Evolutionary conservation across 2,329 filamentous ascomycete species (phyloP), one percentile per base, ranked within the genome.

Genomic region (Pyrenophora graminea): DNA sequence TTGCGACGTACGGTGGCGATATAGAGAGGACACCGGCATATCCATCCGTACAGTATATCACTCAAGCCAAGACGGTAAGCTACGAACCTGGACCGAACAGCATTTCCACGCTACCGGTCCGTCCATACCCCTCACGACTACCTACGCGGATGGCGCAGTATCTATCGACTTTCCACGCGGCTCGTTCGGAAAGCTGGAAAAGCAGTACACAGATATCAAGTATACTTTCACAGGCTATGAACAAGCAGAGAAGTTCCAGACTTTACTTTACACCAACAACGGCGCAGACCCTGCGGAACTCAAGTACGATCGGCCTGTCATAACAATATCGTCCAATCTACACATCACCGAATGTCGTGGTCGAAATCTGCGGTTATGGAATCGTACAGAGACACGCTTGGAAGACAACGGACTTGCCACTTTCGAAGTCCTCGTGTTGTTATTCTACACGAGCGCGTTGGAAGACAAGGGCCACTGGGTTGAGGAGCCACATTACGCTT

Each of bases 221-320:
- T 71, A 70, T 43, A 65, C 59, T 1, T 63, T 68, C 42, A 15
- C 43, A 3, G 47, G 56, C 7, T 48, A 39, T 3, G 59, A 56
- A 19, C 44, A 58, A 3, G 59, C 57, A 4, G 27, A 42, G 8
- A 61, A 56, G n/a, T 53, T 71, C 12, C 68, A 70, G 43, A 70
- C 65, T 8, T 45, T 71, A 9, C 55, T 71, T 3, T 71, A 71
- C 42, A 69, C 67, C n/a, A 69, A 68, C 48, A 67, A 70, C 40
- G 62, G 59, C 19, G 56, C 55, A 33, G 63, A 68, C 13, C 36
- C 42, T 18, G 68, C 64, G 7, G 58, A 66, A 13, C 42, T 71
- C 9, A 51, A 67, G 21, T 70, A 58, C 41, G 67, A 71, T 39
- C 61, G 63, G 5, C 59, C 58, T 4, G 50, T 71, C 6, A 3